Conservation (phyloP, 1,284 basidiomycete genomes). For the Dichomitus squalens region DNA sequence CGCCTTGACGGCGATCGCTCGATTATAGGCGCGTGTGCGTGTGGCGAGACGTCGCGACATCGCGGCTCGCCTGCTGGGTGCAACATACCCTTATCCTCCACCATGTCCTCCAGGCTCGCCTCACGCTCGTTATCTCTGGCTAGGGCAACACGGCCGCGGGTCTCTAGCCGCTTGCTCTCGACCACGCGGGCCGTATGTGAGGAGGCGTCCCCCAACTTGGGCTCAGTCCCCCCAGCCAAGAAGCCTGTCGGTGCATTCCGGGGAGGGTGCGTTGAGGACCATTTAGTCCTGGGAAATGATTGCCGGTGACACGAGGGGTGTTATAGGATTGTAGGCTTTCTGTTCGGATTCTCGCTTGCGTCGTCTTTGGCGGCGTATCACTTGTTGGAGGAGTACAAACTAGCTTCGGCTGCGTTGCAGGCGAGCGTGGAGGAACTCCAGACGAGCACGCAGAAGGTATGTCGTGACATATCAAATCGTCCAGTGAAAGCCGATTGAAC, state of each 20-base stretch:
- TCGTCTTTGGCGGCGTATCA: constrained; percentile 86
- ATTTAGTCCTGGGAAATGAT: not conserved
- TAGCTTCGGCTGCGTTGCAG: constrained; percentile 81
- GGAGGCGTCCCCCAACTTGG: constrained; percentile 52
- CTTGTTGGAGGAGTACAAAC: constrained; percentile 88
- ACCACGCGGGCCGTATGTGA: constrained; percentile 45
- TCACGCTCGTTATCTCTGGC: constrained; percentile 43
- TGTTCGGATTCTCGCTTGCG: constrained; percentile 86
- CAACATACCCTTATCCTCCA: no score
- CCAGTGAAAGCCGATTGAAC: not conserved
- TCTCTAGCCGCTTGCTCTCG: constrained; percentile 35
- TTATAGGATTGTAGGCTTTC: constrained; percentile 81
- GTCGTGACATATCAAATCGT: constrained; percentile 7
- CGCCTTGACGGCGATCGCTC: not conserved
- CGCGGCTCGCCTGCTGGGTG: not conserved
- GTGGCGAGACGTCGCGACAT: not conserved
- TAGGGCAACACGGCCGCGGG: constrained; percentile 16
- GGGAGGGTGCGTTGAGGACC: constrained; percentile 65
- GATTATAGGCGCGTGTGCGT: not conserved
- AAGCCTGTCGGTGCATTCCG: constrained; percentile 85
- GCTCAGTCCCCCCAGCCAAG: constrained; percentile 61
- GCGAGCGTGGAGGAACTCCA: constrained; percentile 88
- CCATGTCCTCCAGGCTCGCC: constrained; percentile 42
- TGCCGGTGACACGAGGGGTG: not conserved
- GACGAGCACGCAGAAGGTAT: constrained; percentile 79